Evolutionary conservation across 1,284 basidiomycete species (phyloP).

Genomic region (Rhodotorula sp.): DNA sequence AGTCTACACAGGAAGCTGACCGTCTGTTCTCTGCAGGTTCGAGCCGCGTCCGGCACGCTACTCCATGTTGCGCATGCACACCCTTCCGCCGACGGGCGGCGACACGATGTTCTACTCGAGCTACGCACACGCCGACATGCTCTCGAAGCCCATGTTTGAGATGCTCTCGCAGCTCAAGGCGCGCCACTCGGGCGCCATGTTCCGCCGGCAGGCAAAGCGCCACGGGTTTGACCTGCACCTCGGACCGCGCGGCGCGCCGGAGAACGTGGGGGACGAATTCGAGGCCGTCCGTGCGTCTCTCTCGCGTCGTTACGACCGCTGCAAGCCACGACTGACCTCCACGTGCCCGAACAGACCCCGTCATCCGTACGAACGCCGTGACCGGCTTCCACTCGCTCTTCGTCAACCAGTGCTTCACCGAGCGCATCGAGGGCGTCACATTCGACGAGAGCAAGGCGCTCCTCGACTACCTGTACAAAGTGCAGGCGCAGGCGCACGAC

Average conservation of each 20-base stretch:
- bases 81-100: slow-evolving; percentile 58
- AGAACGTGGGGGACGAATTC: slow-evolving; percentile 62
- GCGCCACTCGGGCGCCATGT: slow-evolving; percentile 60
- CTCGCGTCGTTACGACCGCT: too few relatives aligned
- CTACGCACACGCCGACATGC: slow-evolving; percentile 48
- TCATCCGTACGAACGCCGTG: slow-evolving; percentile 58
- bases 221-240: slow-evolving; percentile 46
- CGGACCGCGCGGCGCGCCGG: slow-evolving; percentile 58
- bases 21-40: slow-evolving; percentile 51
- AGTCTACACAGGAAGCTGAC: neutral
- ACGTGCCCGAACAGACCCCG: slow-evolving; percentile 5
- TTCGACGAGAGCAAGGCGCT: slow-evolving; percentile 62
- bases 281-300: slow-evolving; percentile 15
- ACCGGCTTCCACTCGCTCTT: slow-evolving; percentile 68
- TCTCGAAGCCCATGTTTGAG: slow-evolving; percentile 60
- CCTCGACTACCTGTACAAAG: slow-evolving; percentile 56
- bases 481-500: slow-evolving; percentile 44
- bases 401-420: slow-evolving; percentile 67
- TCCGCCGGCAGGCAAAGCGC: slow-evolving; percentile 52
- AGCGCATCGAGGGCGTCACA: slow-evolving; percentile 63
- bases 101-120: slow-evolving; percentile 52
- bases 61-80: slow-evolving; percentile 52
- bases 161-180: slow-evolving; percentile 66
- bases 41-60: slow-evolving; percentile 69
- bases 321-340: neutral